phyloP scores from a whole-genome alignment of 345 rosid species.

The Lumnitzera racemosa region DNA sequence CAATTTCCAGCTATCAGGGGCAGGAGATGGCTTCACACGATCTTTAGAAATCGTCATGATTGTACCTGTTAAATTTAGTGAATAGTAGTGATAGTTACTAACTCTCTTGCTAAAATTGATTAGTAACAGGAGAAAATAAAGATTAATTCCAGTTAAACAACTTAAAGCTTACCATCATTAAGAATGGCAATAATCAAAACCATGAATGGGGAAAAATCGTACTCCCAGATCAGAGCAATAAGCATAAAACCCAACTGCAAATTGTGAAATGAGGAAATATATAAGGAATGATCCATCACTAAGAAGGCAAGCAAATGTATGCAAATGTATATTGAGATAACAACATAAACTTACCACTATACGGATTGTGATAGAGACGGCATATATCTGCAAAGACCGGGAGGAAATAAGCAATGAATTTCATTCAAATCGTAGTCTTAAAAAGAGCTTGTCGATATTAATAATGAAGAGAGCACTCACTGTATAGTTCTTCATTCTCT shows the following conservation, averaged over 20 bases:
- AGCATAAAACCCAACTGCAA: constrained; percentile 81
- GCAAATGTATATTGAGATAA: background rate
- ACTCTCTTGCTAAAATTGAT: background rate
- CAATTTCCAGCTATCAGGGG: constrained; percentile 94
- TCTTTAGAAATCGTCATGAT: constrained; percentile 96
- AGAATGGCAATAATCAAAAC: constrained; percentile 89
- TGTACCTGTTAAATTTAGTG: constrained; percentile 38
- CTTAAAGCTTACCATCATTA: constrained; percentile 61
- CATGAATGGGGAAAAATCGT: constrained; percentile 93
- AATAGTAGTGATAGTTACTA: background rate
- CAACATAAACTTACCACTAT: constrained; percentile 48
- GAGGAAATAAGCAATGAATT: background rate
- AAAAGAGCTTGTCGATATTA: background rate
- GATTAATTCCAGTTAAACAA: background rate
- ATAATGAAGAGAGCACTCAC: constrained; percentile 22
- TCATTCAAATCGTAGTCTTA: background rate
- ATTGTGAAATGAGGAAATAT: background rate
- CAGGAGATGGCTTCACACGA: constrained; percentile 88
- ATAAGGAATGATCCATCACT: background rate
- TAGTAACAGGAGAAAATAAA: background rate
- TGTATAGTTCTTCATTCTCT: constrained; percentile 94
- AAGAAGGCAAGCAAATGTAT: background rate
- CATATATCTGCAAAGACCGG: constrained; percentile 51
- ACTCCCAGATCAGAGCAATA: constrained; percentile 80
- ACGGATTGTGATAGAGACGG: constrained; percentile 95